phyloP scores from a whole-genome alignment of 306 rosid genomes.

The Begonia masoniana region DNA sequence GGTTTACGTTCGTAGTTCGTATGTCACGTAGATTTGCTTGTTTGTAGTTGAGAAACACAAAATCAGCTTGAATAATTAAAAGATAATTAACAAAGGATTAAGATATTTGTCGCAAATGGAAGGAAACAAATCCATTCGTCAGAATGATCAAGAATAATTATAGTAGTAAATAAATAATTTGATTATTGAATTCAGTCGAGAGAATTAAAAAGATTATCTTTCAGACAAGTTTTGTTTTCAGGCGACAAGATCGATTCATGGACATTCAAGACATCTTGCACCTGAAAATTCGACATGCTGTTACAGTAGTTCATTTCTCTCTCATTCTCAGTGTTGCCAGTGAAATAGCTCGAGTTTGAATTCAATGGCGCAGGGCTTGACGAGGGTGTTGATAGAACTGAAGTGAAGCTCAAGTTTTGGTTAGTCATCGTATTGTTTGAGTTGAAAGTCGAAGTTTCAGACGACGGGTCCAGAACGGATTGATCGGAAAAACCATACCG shows the following conservation, averaged over 20 bases:
- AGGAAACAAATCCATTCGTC: neutral
- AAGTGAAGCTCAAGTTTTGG: constrained; percentile 29
- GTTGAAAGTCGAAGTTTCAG: constrained; percentile 26
- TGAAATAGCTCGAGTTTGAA: constrained; percentile 46
- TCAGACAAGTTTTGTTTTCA: constrained; percentile 1
- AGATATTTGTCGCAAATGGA: too few relatives aligned
- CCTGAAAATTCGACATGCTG: constrained; percentile 47
- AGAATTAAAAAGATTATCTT: neutral
- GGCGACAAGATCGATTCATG: constrained; percentile 36
- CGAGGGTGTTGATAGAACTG: constrained; percentile 60
- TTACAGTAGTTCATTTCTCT: constrained; percentile 55
- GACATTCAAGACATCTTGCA: constrained; percentile 24
- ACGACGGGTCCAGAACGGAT: constrained; percentile 15
- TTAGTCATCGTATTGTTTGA: constrained; percentile 21
- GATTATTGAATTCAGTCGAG: constrained; percentile 10
- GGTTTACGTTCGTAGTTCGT: too few relatives aligned
- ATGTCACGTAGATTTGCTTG: too few relatives aligned
- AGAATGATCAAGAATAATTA: constrained; percentile 15
- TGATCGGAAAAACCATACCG: too few relatives aligned
- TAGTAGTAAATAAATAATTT: constrained; percentile 2
- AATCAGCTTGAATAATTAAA: too few relatives aligned
- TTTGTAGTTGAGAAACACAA: too few relatives aligned
- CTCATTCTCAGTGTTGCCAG: constrained; percentile 56
- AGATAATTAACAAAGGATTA: too few relatives aligned
- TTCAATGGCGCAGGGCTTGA: constrained; percentile 59